Evolutionary conservation across 2,329 filamentous ascomycete genomes (phyloP).

Genomic region (Sphaerulina populicola): DNA sequence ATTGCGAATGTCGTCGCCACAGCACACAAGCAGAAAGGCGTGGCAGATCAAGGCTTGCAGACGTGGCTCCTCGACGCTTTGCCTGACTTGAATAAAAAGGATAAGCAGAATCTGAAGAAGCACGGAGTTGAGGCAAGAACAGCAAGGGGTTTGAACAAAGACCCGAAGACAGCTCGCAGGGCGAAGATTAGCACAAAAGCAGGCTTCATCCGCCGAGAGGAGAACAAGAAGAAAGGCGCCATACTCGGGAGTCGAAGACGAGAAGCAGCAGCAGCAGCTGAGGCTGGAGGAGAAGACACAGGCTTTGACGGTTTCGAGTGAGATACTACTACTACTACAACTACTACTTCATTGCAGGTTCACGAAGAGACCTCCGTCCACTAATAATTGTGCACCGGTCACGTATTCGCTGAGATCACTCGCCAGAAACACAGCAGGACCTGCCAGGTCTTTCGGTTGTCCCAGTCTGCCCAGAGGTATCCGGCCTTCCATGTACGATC

Average conservation of each 20-base stretch:
- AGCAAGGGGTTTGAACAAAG: constrained; percentile 34
- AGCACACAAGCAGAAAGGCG: constrained; percentile 59
- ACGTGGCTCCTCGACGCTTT: constrained; percentile 84
- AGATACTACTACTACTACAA: neutral
- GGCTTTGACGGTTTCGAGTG: constrained; percentile 40
- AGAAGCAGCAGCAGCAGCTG: constrained; percentile 16
- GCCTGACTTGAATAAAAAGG: constrained; percentile 73
- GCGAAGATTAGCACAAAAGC: constrained; percentile 76
- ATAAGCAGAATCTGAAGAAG: constrained; percentile 72
- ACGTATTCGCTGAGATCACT: constrained; percentile 74
- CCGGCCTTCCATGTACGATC: constrained; percentile 67
- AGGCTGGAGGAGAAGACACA: constrained; percentile 24
- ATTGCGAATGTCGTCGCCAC: constrained; percentile 87
- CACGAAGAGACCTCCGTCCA: constrained; percentile 83
- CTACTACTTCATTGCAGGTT: constrained; percentile 60
- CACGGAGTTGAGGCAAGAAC: constrained; percentile 67
- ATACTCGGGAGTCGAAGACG: constrained; percentile 32
- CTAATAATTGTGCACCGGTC: constrained; percentile 72
- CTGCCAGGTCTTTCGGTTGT: constrained; percentile 63
- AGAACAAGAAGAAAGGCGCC: constrained; percentile 52
- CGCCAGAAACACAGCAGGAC: constrained; percentile 77
- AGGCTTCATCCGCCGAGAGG: constrained; percentile 61
- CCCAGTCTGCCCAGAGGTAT: constrained; percentile 74
- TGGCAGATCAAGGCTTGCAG: constrained; percentile 51
- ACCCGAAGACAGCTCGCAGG: constrained; percentile 40